Base-by-base conservation (phyloP, 1,284 basidiomycete species). In the Sutorius eximius region DNA sequence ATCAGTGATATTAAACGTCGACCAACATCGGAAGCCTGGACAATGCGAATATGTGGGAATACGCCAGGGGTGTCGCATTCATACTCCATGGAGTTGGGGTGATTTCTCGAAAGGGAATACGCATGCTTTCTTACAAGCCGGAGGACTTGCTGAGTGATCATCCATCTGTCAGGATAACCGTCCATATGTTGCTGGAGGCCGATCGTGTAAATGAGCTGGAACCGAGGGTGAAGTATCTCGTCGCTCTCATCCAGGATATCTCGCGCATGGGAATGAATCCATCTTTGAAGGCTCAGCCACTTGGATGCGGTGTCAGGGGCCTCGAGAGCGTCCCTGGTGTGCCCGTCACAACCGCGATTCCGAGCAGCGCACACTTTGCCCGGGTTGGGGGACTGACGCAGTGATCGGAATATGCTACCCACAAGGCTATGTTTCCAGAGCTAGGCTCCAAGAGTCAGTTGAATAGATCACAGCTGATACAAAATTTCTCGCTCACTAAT, bases 121-220 rank as follows among this genome's bases (percentile, higher is more conserved):
- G 59, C 53, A 34, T 60, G 57, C 1, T 42, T 33, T 13, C 51
- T 60, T 0, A 64, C 59, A 0, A 70, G 56, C 3, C 47, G 20
- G 4, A 81, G 62, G 1, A 80, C 43, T 11, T 77, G 64, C 46
- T 81, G 76, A 4, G 66, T 68, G 1, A 65, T 74, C 0, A 50
- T 62, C 81, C 81, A 82, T 37, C 81, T 72, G 51, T 77, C 64
- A 1, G 78, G 77, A 5, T 41, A 41, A 0, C 40, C 40, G 5
- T 41, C 40, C 40, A 41, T 41, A 16, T 41, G 22, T 12, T 24
- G 20, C 15, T 16, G 22, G 22, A 16, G 22, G 20, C 40, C 40
- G 15, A 41, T 16, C 0, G 40, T 24, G 7, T 41, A 41, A 8
- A 41, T 41, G 1, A 41, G 13, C 16, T 41, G 40, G 22, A 41